Conservation (phyloP, 2,329 filamentous ascomycete genomes). For the Lachnellula cervina region DNA sequence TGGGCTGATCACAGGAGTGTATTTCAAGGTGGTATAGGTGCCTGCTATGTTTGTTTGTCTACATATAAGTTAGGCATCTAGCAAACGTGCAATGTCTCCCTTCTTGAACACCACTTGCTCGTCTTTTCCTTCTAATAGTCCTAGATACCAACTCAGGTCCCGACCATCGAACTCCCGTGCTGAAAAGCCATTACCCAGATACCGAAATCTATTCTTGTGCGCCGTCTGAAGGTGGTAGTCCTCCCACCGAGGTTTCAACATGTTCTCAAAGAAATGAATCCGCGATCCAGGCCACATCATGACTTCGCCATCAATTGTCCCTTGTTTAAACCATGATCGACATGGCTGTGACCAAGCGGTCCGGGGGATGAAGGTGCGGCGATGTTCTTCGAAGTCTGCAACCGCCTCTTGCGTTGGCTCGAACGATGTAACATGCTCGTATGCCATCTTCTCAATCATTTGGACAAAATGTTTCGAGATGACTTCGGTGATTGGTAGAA, state of each 20-base stretch:
- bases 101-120: conserved; percentile 1
- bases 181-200: conserved; percentile 38
- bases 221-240: conserved; percentile 37
- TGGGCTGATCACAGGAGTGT: no score
- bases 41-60: no score
- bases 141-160: conserved; percentile 12
- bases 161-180: conserved; percentile 31
- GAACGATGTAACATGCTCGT: conserved; percentile 35
- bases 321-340: conserved; percentile 24
- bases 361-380: conserved; percentile 29
- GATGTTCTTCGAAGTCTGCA: conserved; percentile 28
- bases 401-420: conserved; percentile 38
- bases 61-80: no score
- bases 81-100: no score
- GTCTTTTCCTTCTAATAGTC: conserved; percentile 10
- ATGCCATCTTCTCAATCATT: conserved; percentile 31
- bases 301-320: conserved; percentile 11
- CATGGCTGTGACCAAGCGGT: conserved; percentile 22
- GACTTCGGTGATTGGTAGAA: conserved; percentile 13
- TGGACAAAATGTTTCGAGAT: conserved; percentile 20
- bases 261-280: conserved; percentile 42
- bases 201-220: conserved; percentile 26
- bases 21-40: no score
- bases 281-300: conserved; percentile 44
- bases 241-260: conserved; percentile 37